These are phyloP conservation scores for Solanum hybrid DNA, from an alignment of 305 asterid species.

Conservation along the genomic window DNA sequence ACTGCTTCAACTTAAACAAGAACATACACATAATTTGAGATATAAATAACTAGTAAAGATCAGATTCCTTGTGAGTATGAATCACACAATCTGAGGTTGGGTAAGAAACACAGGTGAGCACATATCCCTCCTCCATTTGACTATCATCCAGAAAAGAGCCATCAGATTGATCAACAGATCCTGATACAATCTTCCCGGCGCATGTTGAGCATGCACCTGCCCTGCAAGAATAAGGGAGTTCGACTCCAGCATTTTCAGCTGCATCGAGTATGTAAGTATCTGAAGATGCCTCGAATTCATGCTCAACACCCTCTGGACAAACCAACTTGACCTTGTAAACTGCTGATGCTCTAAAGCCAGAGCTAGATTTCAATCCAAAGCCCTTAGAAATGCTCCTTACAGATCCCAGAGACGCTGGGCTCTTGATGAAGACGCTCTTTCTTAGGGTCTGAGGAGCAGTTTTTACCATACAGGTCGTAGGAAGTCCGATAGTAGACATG, in stretches of 20 bases:
- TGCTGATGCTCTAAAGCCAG: constrained; percentile 45
- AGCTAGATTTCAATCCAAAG: constrained; percentile 54
- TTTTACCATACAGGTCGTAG: constrained; percentile 34
- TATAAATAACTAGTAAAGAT: constrained; percentile 44
- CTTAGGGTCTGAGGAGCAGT: constrained; percentile 31
- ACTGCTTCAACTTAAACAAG: background rate
- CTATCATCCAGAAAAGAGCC: constrained; percentile 71
- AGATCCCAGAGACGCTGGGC: constrained; percentile 39
- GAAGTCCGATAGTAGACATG: constrained; percentile 60
- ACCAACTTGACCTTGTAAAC: constrained; percentile 80
- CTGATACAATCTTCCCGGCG: constrained; percentile 59
- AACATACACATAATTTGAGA: background rate
- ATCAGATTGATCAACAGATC: constrained; percentile 80
- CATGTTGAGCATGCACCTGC: constrained; percentile 66
- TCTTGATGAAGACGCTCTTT: constrained; percentile 33
- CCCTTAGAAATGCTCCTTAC: constrained; percentile 34
- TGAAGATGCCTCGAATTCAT: constrained; percentile 64
- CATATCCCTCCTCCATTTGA: constrained; percentile 52
- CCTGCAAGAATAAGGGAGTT: constrained; percentile 68
- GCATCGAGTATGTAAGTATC: constrained; percentile 78
- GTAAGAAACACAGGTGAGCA: constrained; percentile 78
- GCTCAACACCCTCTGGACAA: constrained; percentile 55
- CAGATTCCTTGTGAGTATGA: constrained; percentile 87
- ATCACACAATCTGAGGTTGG: constrained; percentile 81
- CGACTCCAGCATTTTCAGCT: constrained; percentile 71